Percentiles rank a stretch among this genome's conserved stretches.
Evolutionary conservation across 345 rosid species (phyloP).

Genomic region (Sisymbrium irio): DNA sequence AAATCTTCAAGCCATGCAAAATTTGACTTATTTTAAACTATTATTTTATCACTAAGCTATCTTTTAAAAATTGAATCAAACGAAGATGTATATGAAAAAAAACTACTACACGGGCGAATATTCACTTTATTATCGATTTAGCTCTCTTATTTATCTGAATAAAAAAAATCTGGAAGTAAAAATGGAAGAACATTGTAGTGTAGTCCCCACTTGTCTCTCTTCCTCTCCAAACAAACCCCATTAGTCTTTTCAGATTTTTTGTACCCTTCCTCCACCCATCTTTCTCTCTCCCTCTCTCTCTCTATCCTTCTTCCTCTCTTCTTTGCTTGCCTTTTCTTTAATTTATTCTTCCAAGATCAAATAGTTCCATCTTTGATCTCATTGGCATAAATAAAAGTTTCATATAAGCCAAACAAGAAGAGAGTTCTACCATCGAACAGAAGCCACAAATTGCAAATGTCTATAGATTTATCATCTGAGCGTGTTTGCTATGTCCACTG

Average conservation of each 20-base stretch:
- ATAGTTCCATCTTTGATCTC: conserved; percentile 33
- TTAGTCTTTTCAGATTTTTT: conserved; percentile 43
- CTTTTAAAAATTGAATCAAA: too few relatives aligned
- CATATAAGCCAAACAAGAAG: conserved; percentile 9
- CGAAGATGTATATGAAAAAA: not conserved
- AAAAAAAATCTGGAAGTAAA: not conserved
- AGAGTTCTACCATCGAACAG: not conserved
- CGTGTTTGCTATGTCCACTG: conserved; percentile 94
- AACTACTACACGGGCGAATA: not conserved
- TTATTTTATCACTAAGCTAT: not conserved
- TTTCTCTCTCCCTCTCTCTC: conserved; percentile 31
- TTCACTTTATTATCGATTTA: not conserved
- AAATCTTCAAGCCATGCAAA: not conserved
- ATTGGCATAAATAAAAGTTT: not conserved
- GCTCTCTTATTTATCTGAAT: not conserved
- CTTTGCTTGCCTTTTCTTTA: conserved; percentile 26
- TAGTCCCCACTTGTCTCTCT: conserved; percentile 39
- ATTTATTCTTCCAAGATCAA: conserved; percentile 28
- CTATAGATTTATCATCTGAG: conserved; percentile 69
- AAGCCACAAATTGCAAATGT: conserved; percentile 42
- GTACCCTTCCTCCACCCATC: conserved; percentile 30
- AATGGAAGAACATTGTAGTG: conserved; percentile 26
- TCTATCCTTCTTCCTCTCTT: conserved; percentile 27
- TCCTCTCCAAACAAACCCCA: conserved; percentile 31
- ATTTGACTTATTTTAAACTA: not conserved